Evolutionary conservation across 2,329 filamentous ascomycete species (phyloP).

Genomic region (Fonsecaea nubica): DNA sequence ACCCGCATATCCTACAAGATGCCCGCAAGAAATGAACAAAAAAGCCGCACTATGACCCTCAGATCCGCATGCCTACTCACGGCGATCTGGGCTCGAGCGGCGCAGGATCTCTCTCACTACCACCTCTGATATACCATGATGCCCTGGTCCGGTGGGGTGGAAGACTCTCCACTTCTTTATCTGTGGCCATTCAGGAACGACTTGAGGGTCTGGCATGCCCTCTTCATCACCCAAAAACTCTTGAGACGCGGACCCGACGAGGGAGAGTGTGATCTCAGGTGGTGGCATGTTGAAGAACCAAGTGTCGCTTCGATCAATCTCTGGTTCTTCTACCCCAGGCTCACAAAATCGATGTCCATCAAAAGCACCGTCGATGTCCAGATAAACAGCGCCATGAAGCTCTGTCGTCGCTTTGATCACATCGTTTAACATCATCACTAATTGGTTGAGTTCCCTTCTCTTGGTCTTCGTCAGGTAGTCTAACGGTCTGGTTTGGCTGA

Average conservation of each 20-base stretch:
- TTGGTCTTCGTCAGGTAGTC: constrained; percentile 38
- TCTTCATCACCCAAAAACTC: constrained; percentile 2
- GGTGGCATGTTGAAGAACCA: constrained; percentile 42
- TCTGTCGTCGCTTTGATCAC: constrained; percentile 40
- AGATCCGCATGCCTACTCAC: background rate
- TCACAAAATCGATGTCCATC: constrained; percentile 43
- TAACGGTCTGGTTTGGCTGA: constrained; percentile 38
- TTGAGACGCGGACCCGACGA: background rate
- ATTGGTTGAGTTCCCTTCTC: constrained; percentile 38
- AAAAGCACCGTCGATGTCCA: constrained; percentile 41
- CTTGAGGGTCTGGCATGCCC: constrained; percentile 13
- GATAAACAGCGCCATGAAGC: constrained; percentile 38
- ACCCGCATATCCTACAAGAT: background rate
- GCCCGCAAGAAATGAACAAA: background rate
- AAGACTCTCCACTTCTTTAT: constrained; percentile 35
- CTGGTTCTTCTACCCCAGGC: constrained; percentile 37
- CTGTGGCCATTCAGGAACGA: constrained; percentile 26
- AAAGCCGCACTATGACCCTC: background rate
- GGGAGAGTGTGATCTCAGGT: background rate
- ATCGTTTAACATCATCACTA: constrained; percentile 40
- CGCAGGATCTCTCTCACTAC: constrained; percentile 30
- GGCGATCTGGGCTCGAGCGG: background rate
- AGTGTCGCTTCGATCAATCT: constrained; percentile 36
- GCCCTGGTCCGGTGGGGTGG: constrained; percentile 41
- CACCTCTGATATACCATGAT: constrained; percentile 40